These are phyloP conservation scores for Pseudogymnoascus sp. DNA, from an alignment of 2,329 filamentous ascomycete genomes.

Conservation along the genomic window DNA sequence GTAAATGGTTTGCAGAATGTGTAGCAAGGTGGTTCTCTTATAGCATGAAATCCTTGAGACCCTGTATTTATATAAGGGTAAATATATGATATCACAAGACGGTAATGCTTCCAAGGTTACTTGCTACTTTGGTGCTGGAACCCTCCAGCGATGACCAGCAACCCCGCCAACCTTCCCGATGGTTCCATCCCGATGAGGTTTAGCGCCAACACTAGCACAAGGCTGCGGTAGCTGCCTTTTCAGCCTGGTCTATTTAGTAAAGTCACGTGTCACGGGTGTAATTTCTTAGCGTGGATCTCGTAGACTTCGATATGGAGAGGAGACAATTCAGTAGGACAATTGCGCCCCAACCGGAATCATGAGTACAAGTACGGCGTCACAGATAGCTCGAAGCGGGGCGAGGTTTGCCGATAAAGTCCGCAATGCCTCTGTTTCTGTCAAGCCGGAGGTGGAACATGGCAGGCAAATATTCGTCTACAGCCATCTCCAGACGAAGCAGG, in stretches of 20 bases:
- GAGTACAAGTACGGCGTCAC: constrained; percentile 2
- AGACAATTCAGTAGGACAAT: constrained; percentile 10
- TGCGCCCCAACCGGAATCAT: constrained; percentile 4
- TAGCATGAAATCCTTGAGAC: not conserved
- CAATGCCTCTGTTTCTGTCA: constrained; percentile 1
- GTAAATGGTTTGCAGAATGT: not conserved
- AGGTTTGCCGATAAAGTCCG: constrained; percentile 11
- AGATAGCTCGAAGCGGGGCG: not conserved
- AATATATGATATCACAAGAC: not conserved
- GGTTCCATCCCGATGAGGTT: not conserved
- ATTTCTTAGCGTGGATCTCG: constrained; percentile 3
- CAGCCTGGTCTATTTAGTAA: not conserved
- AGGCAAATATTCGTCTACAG: constrained; percentile 33
- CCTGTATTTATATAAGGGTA: not conserved
- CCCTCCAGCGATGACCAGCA: not conserved
- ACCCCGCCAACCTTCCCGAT: constrained; percentile 5
- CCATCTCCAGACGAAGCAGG: constrained; percentile 34
- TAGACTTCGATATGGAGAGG: constrained; percentile 10
- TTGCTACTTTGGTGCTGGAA: not conserved
- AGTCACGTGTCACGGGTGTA: not conserved
- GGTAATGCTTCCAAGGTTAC: not conserved
- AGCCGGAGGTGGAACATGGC: constrained; percentile 26
- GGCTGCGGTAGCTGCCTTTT: not conserved
- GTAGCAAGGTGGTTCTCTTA: not conserved
- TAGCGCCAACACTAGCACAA: not conserved